phyloP scores from a whole-genome alignment of 2,329 filamentous ascomycete genomes.

The Daldinia sp. region DNA sequence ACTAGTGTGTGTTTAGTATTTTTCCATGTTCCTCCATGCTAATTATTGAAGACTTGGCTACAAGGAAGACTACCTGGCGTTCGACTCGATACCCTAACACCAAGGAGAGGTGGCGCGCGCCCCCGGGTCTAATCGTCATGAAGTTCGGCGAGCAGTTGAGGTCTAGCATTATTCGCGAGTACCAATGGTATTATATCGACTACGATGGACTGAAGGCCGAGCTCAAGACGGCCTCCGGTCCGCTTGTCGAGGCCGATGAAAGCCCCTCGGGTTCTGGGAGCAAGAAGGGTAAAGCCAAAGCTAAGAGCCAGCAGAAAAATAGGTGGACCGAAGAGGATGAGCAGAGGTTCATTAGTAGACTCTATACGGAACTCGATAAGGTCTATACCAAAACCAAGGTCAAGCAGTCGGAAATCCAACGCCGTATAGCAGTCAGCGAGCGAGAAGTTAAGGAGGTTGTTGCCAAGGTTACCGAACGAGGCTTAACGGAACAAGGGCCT shows the following conservation, averaged over 20 bases:
- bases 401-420: slow-evolving; percentile 95
- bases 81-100: slow-evolving; percentile 36
- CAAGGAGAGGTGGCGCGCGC: slow-evolving; percentile 47
- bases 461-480: slow-evolving; percentile 77
- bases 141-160: slow-evolving; percentile 97
- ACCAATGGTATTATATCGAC: slow-evolving; percentile 98
- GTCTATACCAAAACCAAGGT: slow-evolving; percentile 98
- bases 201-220: slow-evolving; percentile 93
- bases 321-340: slow-evolving; percentile 95
- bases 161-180: slow-evolving; percentile 95
- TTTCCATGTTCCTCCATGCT: slow-evolving; percentile 56
- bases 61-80: slow-evolving; percentile 41
- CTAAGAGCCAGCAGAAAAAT: slow-evolving; percentile 62
- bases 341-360: slow-evolving; percentile 83
- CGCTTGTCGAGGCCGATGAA: slow-evolving; percentile 45
- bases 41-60: slow-evolving; percentile 58
- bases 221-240: slow-evolving; percentile 78
- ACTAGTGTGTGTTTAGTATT: slow-evolving; percentile 6
- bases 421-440: slow-evolving; percentile 88
- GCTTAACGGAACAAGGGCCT: slow-evolving; percentile 69
- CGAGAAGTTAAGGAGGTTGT: slow-evolving; percentile 87
- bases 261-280: slow-evolving; percentile 56
- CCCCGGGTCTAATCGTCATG: slow-evolving; percentile 71
- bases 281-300: slow-evolving; percentile 57
- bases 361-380: slow-evolving; percentile 95